Conservation (phyloP, 2,329 filamentous ascomycete species). For the Clarireedia paspali region DNA sequence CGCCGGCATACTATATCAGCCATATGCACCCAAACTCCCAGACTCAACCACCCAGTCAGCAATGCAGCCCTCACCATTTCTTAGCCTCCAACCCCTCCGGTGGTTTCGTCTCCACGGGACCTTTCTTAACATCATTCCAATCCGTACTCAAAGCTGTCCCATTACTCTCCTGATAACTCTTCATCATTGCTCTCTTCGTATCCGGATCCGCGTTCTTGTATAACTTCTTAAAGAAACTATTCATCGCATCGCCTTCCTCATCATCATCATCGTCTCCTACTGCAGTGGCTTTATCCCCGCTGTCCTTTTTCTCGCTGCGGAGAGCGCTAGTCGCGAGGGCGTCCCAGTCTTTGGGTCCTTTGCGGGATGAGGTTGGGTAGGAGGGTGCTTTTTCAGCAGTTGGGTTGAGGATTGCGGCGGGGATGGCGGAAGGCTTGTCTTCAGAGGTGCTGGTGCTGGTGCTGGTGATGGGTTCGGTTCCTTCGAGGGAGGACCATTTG, state of each 20-base stretch:
- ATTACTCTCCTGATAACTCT: conserved; percentile 90
- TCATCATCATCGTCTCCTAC: conserved; percentile 45
- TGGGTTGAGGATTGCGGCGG: conserved; percentile 16
- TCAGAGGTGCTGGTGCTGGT: neutral
- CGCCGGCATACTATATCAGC: no score
- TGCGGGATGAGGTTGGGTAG: conserved; percentile 82
- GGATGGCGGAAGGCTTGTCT: neutral
- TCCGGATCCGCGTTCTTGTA: conserved; percentile 73
- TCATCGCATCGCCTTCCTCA: conserved; percentile 56
- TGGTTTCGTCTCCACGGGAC: conserved; percentile 63
- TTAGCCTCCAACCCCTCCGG: conserved; percentile 73
- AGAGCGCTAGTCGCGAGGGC: conserved; percentile 43
- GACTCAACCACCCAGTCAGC: no score
- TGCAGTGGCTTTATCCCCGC: conserved; percentile 11
- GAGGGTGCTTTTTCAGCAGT: conserved; percentile 38
- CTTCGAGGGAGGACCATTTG: conserved; percentile 26
- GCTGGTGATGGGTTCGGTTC: conserved; percentile 14
- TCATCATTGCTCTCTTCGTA: conserved; percentile 90
- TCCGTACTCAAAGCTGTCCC: conserved; percentile 89
- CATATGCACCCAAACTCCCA: no score
- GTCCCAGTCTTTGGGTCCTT: conserved; percentile 89
- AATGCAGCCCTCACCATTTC: conserved; percentile 38
- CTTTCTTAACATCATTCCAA: conserved; percentile 73
- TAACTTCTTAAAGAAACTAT: conserved; percentile 83
- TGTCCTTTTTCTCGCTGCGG: conserved; percentile 18